Evolutionary conservation across 192 early-diverging fungal genomes (phyloP).

Genomic region (Rhizophagus sp.): DNA sequence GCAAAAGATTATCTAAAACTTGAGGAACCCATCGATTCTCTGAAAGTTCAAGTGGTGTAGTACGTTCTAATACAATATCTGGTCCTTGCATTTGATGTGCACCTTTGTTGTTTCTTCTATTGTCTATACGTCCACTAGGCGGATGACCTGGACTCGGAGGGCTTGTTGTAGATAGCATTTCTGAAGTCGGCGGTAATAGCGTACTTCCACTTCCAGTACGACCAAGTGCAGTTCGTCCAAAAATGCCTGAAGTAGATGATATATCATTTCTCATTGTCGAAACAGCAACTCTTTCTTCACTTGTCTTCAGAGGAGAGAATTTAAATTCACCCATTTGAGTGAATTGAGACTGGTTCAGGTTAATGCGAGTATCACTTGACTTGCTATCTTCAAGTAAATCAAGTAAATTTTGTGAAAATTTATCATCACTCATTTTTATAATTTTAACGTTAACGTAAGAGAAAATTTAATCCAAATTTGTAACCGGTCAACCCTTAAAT

Average conservation of each 20-base stretch:
- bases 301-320: constrained; percentile 29
- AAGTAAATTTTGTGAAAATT: too few species aligned
- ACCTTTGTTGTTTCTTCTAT: constrained; percentile 42
- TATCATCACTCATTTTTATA: too few species aligned
- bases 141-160: too few species aligned
- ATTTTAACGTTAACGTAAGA: too few species aligned
- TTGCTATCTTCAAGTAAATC: too few species aligned
- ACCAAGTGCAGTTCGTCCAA: constrained; percentile 34
- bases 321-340: constrained; percentile 22
- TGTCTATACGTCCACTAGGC: too few species aligned
- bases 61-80: constrained; percentile 55
- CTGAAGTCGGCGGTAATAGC: constrained; percentile 32
- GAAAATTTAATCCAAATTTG: too few species aligned
- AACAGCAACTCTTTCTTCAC: constrained; percentile 38
- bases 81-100: constrained; percentile 46
- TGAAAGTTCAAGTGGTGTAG: constrained; percentile 78
- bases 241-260: background rate
- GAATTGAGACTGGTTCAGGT: background rate
- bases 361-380: too few species aligned
- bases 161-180: constrained; percentile 46
- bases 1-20: constrained; percentile 41
- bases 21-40: constrained; percentile 84
- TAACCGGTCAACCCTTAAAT: too few species aligned
- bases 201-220: constrained; percentile 33
- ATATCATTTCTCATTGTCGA: background rate